A percentile compares a stretch with the other conserved stretches of the same genome.
phyloP scores from a whole-genome alignment of 2,329 filamentous ascomycete genomes.

The Fusarium musae region DNA sequence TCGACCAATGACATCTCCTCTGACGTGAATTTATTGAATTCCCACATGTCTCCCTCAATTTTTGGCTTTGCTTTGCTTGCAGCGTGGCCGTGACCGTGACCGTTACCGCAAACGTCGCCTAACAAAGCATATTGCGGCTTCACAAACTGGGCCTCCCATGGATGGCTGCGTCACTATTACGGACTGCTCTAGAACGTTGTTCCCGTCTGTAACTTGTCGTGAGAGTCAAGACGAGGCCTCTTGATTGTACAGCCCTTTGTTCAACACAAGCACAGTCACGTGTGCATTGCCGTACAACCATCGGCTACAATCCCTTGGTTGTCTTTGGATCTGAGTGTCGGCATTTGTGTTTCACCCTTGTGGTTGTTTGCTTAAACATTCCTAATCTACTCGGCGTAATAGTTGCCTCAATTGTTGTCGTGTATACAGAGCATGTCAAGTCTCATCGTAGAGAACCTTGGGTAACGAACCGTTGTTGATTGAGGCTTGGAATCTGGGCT shows the following conservation, averaged over 20 bases:
- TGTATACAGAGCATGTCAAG: not conserved
- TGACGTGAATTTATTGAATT: slow-evolving; percentile 34
- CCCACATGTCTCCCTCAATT: slow-evolving; percentile 8
- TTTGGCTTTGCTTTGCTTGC: not conserved
- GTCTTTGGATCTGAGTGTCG: not conserved
- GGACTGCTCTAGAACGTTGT: not conserved
- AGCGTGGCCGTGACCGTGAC: slow-evolving; percentile 1
- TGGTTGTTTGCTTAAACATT: slow-evolving; percentile 17
- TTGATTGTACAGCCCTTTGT: not conserved
- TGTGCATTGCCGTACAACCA: not conserved
- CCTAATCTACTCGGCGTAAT: not conserved
- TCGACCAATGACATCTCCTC: slow-evolving; percentile 28
- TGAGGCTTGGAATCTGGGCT: not conserved
- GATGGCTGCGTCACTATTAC: slow-evolving; percentile 13
- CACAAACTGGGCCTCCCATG: not conserved
- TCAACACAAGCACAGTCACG: slow-evolving; percentile 2
- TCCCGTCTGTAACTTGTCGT: not conserved
- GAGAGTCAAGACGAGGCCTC: slow-evolving; percentile 2
- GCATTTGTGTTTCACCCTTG: slow-evolving; percentile 5
- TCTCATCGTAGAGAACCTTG: not conserved
- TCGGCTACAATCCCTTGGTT: not conserved
- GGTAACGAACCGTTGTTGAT: not conserved
- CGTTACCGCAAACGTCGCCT: slow-evolving; percentile 26
- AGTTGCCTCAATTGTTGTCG: not conserved
- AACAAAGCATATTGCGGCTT: slow-evolving; percentile 17